Evolutionary conservation across 2,329 filamentous ascomycete species (phyloP), one percentile per base, ranked within the genome.

Genomic region (Claviceps quebecensis): DNA sequence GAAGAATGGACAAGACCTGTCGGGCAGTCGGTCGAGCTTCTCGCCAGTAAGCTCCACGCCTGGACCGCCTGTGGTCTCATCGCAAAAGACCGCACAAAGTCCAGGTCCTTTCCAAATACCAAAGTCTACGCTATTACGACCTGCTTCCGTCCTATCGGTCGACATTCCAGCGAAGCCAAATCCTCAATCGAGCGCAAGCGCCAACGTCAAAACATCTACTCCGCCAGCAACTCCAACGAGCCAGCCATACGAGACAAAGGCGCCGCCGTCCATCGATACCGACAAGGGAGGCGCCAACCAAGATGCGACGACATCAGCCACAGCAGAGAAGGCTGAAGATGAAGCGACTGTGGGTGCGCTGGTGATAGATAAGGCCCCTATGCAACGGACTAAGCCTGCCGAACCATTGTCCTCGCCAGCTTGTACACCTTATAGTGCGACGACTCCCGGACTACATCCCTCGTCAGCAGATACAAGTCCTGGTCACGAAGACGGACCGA

Each of bases 401-500:
- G 77, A 80, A 56, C 65, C 68, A 2, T 58, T 72, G 5, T 80
- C 74, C 2, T 81, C 77, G 2, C 75, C 78, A 16, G 72, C 70
- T 2, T 91, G 87, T 5, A 89, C 84, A 36, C 77, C 82, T 1
- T 82, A 83, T 58, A 89, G 85, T 44, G 81, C 81, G 51, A 80
- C 83, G 22, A 93, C 87, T 0, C 84, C 87, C 1, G 77, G 76
- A 38, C 74, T 82, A 40, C 77, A 82, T 54, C 78, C 84, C 55
- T 76, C 74, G 6, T 89, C 86, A 1, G 80, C 84, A 1, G 82
- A 84, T 57, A 89, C 86, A 1, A 89, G 84, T 58, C 82, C 84
- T 1, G 84, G 85, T 51, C 78, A 84, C 51, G 84, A 88, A 47
- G 75, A 72, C 17, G 71, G 77, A 47, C 74, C 77, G 44, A 78